Base-by-base conservation (phyloP, 768 basidiomycete genomes). In the Termitomyces sp. region DNA sequence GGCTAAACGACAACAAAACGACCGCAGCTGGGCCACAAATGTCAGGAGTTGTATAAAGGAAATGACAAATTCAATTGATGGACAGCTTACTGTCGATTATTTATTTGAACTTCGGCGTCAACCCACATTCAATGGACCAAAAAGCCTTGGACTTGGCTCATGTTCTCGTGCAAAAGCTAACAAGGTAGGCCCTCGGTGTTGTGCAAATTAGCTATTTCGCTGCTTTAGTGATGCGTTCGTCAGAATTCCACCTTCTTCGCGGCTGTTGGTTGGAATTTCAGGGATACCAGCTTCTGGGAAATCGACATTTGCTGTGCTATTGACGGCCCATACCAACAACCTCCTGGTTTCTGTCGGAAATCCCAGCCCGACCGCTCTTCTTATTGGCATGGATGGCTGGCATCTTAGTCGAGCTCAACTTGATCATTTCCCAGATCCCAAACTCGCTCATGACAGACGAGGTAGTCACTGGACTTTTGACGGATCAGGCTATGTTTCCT, bases 381-480 rank as follows among this genome's bases (percentile, higher is more conserved):
- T 93, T 47, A 83, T 97, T 10, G 85, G 90, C 7, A 78, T 94
- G 43, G 96, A 98, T 70, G 96, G 96, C 11, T 98, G 94, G 94
- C 96, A 98, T 71, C 80, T 90, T 61, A 83, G 91, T 17, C 85
- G 93, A 29, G 82, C 85, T 4, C 86, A 91, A 64, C 83, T 98
- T 32, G 92, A 92, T 67, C 69, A 75, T 25, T 82, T 95, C 69
- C 84, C 86, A 14, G 86, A 97, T 71, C 88, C 94, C 0, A 78
- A 82, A 56, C 81, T 86, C 45, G 94, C 95, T 0, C 86, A 89
- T 65, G 88, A 88, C 82, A 60, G 92, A 50, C 84, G 95, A 25
- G 96, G 96, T 2, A 87, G 82, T 14, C 91, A 94, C 66, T 96
- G 94, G 90, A 97, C 95, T 2, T 98, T 98, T 68, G 88, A 97